These are phyloP conservation scores for Lactuca sativa DNA, from an alignment of 129 eudicot species.

Conservation along the genomic window DNA sequence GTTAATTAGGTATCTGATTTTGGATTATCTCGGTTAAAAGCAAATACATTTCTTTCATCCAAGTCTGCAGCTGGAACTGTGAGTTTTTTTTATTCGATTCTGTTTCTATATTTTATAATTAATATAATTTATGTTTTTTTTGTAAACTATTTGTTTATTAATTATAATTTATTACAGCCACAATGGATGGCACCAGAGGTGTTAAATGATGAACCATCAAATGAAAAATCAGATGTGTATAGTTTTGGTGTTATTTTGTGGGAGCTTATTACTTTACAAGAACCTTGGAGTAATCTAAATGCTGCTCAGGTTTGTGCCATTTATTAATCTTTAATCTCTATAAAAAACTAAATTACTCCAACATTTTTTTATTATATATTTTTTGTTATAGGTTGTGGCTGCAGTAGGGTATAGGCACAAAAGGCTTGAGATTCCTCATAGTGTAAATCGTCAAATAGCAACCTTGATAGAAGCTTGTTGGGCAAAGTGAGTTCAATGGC, in stretches of 20 bases:
- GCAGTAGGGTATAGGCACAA: conserved; percentile 75
- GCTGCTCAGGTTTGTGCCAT: conserved; percentile 74
- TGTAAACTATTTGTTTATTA: neutral
- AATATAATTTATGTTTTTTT: neutral
- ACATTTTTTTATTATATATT: conserved; percentile 4
- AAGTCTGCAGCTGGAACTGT: conserved; percentile 96
- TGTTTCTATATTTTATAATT: neutral
- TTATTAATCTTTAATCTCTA: neutral
- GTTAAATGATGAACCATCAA: conserved; percentile 81
- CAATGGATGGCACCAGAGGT: conserved; percentile 99
- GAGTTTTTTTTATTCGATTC: conserved; percentile 27
- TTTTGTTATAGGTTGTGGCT: conserved; percentile 60
- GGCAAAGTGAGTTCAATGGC: conserved; percentile 64
- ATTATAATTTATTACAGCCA: conserved; percentile 44
- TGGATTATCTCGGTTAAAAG: conserved; percentile 93
- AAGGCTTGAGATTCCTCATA: conserved; percentile 75
- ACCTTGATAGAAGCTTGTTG: conserved; percentile 87
- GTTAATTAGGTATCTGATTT: conserved; percentile 82
- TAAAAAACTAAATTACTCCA: neutral
- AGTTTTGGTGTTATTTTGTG: conserved; percentile 95
- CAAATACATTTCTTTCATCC: conserved; percentile 89
- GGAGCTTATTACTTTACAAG: conserved; percentile 89
- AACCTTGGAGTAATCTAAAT: conserved; percentile 82
- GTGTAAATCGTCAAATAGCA: conserved; percentile 71
- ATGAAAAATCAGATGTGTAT: conserved; percentile 92